Base-by-base conservation (phyloP, 2,329 filamentous ascomycete species). In the Botryotinia globosa region DNA sequence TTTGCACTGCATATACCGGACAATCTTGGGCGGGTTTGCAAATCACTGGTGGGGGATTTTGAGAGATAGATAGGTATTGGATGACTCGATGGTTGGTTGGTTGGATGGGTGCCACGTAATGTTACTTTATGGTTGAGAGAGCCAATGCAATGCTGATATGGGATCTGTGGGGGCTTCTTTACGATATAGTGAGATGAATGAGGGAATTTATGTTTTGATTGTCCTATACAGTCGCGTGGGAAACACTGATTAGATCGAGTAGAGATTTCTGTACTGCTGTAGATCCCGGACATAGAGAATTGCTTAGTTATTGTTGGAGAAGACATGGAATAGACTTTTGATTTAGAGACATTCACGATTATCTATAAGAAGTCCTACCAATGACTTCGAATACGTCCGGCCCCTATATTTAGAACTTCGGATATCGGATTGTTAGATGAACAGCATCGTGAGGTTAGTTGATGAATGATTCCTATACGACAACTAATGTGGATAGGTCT, bases 31-130 rank as follows among this genome's bases (percentile, higher is more conserved):
- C 32, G 45, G 37, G 32, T n/a, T 51, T 67, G 25, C 14, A 22
- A 29, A 42, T 29, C 32, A 42, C 3, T 67, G 34, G 64, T 56
- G 25, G 48, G 34, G 29, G 34, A 32, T 56, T 34, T 67, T 7
- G 34, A 39, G 25, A 37, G 16, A 14, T 54, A 29, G 14, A 56
- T 56, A 29, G 29, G 45, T 37, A 66, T 37, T 66, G 22, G 32
- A 22, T 51, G 29, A 37, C 4, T 5, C 25, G 48, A 20, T 39
- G 22, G 32, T 16, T 67, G 34, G 25, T 56, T 67, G 48, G 48
- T 42, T 3, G 14, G 9, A 25, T 67, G 14, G 48, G 64, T 67
- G 64, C 64, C 64, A 56, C 64, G 64, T 67, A 67, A 18, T 29
- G 14, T 32, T 14, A 4, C 18, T 32, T n/a, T 18, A 25, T 14